Conservation (phyloP, 2,329 filamentous ascomycete genomes). For the Metarhizium brunneum region DNA sequence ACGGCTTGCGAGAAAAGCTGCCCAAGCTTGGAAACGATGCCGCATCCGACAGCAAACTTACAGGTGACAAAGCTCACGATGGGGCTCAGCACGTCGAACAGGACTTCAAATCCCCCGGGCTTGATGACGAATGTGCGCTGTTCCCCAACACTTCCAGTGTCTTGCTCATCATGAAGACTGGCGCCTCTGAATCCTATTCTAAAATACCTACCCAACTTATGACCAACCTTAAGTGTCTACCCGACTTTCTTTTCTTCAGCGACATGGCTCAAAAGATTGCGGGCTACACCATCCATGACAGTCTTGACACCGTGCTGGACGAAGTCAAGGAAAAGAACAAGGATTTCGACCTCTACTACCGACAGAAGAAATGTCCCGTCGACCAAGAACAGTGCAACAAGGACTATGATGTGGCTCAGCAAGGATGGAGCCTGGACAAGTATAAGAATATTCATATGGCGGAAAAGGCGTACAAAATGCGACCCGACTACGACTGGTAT, state of each 20-base stretch:
- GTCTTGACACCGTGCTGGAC: conserved; percentile 33
- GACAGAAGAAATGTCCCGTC: conserved; percentile 34
- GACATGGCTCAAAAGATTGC: conserved; percentile 42
- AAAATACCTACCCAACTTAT: conserved; percentile 45
- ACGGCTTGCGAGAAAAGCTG: conserved; percentile 4
- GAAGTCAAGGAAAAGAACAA: conserved; percentile 32
- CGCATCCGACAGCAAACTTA: not conserved
- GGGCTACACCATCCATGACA: conserved; percentile 35
- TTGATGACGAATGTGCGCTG: conserved; percentile 23
- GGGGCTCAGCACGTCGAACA: not conserved
- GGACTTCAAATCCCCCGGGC: conserved; percentile 8
- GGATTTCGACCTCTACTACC: conserved; percentile 41
- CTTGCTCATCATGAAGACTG: conserved; percentile 47
- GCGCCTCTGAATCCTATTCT: conserved; percentile 42
- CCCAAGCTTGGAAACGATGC: conserved; percentile 1
- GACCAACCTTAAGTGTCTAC: conserved; percentile 39
- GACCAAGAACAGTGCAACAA: conserved; percentile 36
- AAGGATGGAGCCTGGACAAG: conserved; percentile 48
- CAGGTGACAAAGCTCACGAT: not conserved
- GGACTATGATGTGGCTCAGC: conserved; percentile 14
- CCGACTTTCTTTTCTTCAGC: conserved; percentile 47
- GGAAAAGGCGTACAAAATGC: conserved; percentile 40
- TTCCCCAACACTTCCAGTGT: conserved; percentile 37
- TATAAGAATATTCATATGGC: conserved; percentile 55
- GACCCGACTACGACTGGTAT: conserved; percentile 48